Evolutionary conservation across 176 grass and related monocot species (phyloP), one percentile per base, ranked within the genome.

Genomic region (Alopecurus myosuroides): DNA sequence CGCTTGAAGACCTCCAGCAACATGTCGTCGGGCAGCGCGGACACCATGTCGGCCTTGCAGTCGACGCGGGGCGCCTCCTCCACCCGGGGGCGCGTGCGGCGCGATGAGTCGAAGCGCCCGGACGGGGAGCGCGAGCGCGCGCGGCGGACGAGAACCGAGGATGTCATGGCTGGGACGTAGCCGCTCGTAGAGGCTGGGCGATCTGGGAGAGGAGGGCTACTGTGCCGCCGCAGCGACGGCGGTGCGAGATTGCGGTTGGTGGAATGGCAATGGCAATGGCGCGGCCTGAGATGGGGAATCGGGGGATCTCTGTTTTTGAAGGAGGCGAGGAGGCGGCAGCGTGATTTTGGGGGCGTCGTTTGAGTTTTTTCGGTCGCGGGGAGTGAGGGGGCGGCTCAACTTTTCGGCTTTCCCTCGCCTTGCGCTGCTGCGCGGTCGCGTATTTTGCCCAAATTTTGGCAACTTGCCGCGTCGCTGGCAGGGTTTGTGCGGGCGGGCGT

Each of bases 21-120:
- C 45, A 90, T 84, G 80, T 86, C 88, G 65, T 86, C 84, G 4
- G 88, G 84, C 11, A 90, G 79, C 3, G 73, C 29, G 18, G 28
- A 14, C 22, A 15, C 20, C 45, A 4, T 36, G 10, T 7, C 58
- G 42, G 15, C 45, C 7, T n/a, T 41, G 14, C 46, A 15, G 3
- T 9, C 5, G 8, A 5, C 5, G 4, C 42, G 6, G 2, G 3
- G 26, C 6, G 7, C 12, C 78, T 0, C 35, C 12, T 11, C 39
- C 30, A 34, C 10, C 73, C 11, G 80, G 80, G 57, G 20, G 33
- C 74, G 65, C 42, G 44, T 73, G 74, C 66, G 15, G 13, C 52
- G 52, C 40, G 64, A 11, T 5, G 73, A 72, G 26, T 63, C 79
- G 45, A 63, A 86, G 1, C 35, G 53, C 1, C 73, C 22, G 3